phyloP scores from a whole-genome alignment of 108 stramenopile species.

The Licmophora abbreviata region DNA sequence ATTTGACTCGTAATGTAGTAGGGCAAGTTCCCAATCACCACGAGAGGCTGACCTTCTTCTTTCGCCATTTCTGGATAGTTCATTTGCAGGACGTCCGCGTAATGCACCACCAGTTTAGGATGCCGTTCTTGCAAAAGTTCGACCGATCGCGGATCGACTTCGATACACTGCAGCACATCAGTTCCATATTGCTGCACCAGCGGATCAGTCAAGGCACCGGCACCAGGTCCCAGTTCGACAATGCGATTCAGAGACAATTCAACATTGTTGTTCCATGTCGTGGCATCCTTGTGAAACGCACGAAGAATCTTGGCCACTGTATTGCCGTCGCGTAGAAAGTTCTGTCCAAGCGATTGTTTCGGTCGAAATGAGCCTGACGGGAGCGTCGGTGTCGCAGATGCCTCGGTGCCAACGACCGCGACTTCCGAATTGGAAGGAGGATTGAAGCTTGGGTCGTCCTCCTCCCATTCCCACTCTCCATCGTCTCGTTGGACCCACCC shows the following conservation, averaged over 20 bases:
- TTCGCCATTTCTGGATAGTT: conserved; percentile 79
- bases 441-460: conserved; percentile 49
- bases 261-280: conserved; percentile 3
- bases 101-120: conserved; percentile 44
- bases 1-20: conserved; percentile 97
- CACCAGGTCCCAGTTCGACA: conserved; percentile 92
- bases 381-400: conserved; percentile 65
- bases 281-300: conserved; percentile 80
- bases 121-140: conserved; percentile 66
- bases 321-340: conserved; percentile 90
- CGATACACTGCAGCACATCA: conserved; percentile 78
- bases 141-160: conserved; percentile 89
- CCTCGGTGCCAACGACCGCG: conserved; percentile 12
- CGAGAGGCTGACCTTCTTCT: conserved; percentile 70
- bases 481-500: conserved; percentile 69
- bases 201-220: conserved; percentile 88
- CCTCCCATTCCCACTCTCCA: conserved; percentile 86
- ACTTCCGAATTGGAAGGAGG: background rate
- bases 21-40: conserved; percentile 92
- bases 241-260: too few species aligned
- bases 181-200: conserved; percentile 70
- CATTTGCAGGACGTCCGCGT: conserved; percentile 85
- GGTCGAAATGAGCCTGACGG: conserved; percentile 69
- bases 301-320: conserved; percentile 88
- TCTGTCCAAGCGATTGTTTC: conserved; percentile 96